Evolutionary conservation across 768 basidiomycete species (phyloP), one percentile per base, ranked within the genome.

Genomic region (Boletus insuetus): DNA sequence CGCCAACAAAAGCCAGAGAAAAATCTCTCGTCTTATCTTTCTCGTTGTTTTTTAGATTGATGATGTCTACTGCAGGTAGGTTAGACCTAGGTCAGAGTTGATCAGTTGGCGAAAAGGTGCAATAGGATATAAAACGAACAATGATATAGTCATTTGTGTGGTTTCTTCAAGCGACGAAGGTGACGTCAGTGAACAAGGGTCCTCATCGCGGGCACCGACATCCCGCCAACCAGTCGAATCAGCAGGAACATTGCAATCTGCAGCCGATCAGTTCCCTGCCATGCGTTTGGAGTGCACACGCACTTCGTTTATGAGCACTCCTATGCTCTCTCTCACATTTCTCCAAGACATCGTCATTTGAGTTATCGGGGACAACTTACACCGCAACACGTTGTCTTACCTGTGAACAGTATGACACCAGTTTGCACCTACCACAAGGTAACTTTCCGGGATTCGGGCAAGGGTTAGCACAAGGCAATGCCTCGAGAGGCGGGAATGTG

Each of bases 361-460:
- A 54, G 38, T 9, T 34, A 42, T 26, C 16, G 9, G 16, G 14
- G 4, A 31, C 13, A 13, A 16, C 29, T 29, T 29, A 9, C 19
- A 20, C 24, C 17, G 9, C 10, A 46, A 44, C 19, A 3, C 8
- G 2, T 8, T 8, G 6, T 2, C 62, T 50, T 44, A 68, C 66
- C 62, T 62, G 72, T 1, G 78, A 80, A 56, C 78, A 80, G 50
- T 79, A 80, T 7, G 71, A 72, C 14, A 76, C 77, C 10, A 78
- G 56, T 53, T 63, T 71, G 55, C 77, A 79, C 31, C 47, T 59
- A 35, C 43, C 39, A 39, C 64, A 67, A 43, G 56, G 50, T 38
- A 62, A 41, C 10, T 24, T 70, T 6, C 68, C 74, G 1, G 59
- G 58, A 9, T 69, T 67, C 1, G 41, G 8, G 46, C 76, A 77